These are phyloP conservation scores for Trichoderma semiorbis DNA, from an alignment of 2,329 filamentous ascomycete species.

Conservation along the genomic window DNA sequence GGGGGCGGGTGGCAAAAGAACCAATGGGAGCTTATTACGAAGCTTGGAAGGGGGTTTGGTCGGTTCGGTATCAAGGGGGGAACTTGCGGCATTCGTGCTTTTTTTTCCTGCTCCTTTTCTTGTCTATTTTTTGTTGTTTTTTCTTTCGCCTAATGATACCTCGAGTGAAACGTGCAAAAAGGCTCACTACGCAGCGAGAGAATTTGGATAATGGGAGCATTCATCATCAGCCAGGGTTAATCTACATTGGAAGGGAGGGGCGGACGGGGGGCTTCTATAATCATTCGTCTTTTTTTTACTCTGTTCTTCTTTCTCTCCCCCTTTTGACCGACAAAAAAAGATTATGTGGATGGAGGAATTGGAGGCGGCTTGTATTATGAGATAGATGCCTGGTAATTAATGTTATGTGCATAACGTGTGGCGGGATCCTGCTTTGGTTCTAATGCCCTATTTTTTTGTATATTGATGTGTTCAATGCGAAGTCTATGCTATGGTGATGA, in stretches of 20 bases:
- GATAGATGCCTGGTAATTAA: neutral
- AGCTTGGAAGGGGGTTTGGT: neutral
- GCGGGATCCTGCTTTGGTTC: neutral
- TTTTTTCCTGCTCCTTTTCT: neutral
- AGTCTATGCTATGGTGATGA: neutral
- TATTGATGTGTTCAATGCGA: neutral
- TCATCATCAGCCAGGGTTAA: neutral
- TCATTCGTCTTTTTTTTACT: neutral
- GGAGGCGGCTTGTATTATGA: neutral
- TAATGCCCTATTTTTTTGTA: neutral
- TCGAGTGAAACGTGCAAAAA: conserved; percentile 16
- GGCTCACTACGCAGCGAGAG: conserved; percentile 2
- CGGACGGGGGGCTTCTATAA: neutral
- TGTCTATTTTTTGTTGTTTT: neutral
- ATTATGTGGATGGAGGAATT: neutral
- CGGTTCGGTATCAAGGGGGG: neutral
- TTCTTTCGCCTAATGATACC: conserved; percentile 30
- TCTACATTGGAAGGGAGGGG: neutral
- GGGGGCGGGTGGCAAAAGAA: neutral
- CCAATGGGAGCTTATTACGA: neutral
- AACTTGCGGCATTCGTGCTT: neutral
- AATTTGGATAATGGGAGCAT: conserved; percentile 8
- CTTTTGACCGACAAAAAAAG: neutral
- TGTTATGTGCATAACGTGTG: neutral
- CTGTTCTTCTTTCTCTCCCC: neutral